A percentile compares a stretch with the other conserved stretches of the same genome.
These are phyloP conservation scores for Penicillium olsonii DNA, from an alignment of 2,329 filamentous ascomycete genomes.

Conservation along the genomic window DNA sequence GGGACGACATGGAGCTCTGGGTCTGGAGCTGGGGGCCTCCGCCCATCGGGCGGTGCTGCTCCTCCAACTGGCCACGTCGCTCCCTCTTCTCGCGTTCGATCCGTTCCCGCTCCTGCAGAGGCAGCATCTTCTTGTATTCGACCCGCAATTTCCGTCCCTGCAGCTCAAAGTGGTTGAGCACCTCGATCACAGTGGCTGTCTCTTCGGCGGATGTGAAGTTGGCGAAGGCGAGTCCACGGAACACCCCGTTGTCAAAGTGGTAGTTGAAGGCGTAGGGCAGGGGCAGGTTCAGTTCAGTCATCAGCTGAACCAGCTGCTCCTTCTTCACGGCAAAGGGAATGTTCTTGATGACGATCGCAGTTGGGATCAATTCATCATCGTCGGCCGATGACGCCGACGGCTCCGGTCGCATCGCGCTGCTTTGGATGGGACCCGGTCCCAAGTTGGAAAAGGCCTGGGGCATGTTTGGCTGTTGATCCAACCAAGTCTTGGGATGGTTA, in stretches of 20 bases:
- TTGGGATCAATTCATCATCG: constrained; percentile 88
- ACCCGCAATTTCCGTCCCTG: constrained; percentile 92
- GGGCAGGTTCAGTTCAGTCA: constrained; percentile 91
- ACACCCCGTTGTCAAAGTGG: constrained; percentile 97
- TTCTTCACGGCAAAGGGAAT: constrained; percentile 98
- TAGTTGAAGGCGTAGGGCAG: constrained; percentile 99
- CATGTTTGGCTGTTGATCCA: constrained; percentile 57
- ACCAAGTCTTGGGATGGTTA: constrained; percentile 57
- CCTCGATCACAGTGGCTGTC: constrained; percentile 86
- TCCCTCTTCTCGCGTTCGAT: constrained; percentile 98
- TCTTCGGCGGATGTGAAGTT: constrained; percentile 97
- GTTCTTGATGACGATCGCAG: constrained; percentile 98
- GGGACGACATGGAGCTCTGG: constrained; percentile 82
- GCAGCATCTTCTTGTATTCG: constrained; percentile 99
- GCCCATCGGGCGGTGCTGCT: constrained; percentile 81
- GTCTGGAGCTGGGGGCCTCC: constrained; percentile 67
- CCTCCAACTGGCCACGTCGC: constrained; percentile 90
- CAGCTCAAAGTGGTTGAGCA: constrained; percentile 93
- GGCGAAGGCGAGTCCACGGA: constrained; percentile 92
- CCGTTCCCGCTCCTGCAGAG: constrained; percentile 86
- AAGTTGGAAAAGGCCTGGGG: constrained; percentile 50
- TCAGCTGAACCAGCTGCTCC: constrained; percentile 86
- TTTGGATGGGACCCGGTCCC: constrained; percentile 44
- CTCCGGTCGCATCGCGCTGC: constrained; percentile 45
- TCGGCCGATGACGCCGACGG: constrained; percentile 41